phyloP scores from a whole-genome alignment of 345 rosid species.

The Carallia pectinifolia region DNA sequence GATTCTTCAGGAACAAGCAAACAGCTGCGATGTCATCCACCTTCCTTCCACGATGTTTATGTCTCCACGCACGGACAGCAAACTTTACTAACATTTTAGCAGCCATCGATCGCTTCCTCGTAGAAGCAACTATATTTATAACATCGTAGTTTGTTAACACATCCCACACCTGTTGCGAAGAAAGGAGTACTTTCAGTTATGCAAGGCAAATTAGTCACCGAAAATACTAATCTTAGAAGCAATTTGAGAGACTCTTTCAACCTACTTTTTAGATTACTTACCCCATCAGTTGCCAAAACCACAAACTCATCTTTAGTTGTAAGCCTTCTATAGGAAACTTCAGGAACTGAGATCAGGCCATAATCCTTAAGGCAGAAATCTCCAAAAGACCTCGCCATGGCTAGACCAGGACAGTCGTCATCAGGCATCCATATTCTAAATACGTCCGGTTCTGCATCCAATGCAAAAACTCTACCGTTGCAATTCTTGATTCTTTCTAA shows the following conservation, averaged over 20 bases:
- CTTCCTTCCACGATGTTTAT: slow-evolving; percentile 62
- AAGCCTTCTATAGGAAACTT: slow-evolving; percentile 64
- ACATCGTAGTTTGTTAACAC: slow-evolving; percentile 78
- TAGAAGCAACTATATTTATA: slow-evolving; percentile 58
- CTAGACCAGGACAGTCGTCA: slow-evolving; percentile 91
- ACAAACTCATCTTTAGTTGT: slow-evolving; percentile 71
- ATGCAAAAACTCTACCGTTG: slow-evolving; percentile 79
- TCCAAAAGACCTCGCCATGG: slow-evolving; percentile 95
- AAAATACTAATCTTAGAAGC: no score
- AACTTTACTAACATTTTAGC: slow-evolving; percentile 61
- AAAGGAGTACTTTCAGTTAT: not conserved
- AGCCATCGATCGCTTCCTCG: slow-evolving; percentile 58
- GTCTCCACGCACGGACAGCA: slow-evolving; percentile 74
- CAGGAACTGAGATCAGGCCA: slow-evolving; percentile 74
- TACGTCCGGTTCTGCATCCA: slow-evolving; percentile 80
- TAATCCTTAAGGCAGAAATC: slow-evolving; percentile 95
- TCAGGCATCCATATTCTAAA: slow-evolving; percentile 93
- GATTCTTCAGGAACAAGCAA: slow-evolving; percentile 62
- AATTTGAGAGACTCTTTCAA: not conserved
- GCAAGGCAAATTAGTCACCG: not conserved
- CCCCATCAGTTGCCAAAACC: slow-evolving; percentile 94
- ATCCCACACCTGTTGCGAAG: slow-evolving; percentile 73
- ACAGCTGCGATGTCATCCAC: slow-evolving; percentile 80
- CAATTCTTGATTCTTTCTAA: slow-evolving; percentile 66
- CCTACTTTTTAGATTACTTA: slow-evolving; percentile 28